Conservation (phyloP, 108 stramenopile genomes). For the Mediolabrus comicus region DNA sequence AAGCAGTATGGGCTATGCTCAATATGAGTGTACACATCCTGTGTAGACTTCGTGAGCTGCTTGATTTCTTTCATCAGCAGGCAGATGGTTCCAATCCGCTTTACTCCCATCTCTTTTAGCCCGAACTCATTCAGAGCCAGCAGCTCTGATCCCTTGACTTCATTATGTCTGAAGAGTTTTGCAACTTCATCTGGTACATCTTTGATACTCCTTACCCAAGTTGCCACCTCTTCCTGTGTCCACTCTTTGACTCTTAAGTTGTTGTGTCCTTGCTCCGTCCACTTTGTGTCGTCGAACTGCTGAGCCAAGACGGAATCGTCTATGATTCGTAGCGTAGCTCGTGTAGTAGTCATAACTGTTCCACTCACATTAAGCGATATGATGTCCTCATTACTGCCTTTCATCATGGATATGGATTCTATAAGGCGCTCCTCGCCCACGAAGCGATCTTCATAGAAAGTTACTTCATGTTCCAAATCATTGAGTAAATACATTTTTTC, state of each 20-base stretch:
- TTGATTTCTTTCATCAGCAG: constrained; percentile 10
- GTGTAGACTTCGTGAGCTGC: background rate
- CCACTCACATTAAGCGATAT: background rate
- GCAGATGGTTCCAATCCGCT: constrained; percentile 8
- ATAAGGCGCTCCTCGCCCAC: background rate
- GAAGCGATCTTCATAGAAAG: constrained; percentile 8
- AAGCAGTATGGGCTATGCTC: too few relatives aligned
- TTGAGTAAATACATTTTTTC: background rate
- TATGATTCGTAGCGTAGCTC: background rate
- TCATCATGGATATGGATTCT: background rate
- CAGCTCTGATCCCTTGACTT: constrained; percentile 9
- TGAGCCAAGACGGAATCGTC: background rate
- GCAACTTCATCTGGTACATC: background rate
- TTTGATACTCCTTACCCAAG: constrained; percentile 3
- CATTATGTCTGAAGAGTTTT: background rate
- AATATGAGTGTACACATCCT: background rate
- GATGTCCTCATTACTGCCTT: background rate
- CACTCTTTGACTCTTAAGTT: constrained; percentile 8
- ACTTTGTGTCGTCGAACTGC: too few relatives aligned
- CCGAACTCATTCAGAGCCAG: constrained; percentile 10
- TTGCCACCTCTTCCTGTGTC: constrained; percentile 18
- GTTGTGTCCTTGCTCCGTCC: background rate
- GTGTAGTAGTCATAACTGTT: background rate
- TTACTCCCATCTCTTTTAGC: constrained; percentile 12
- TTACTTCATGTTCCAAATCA: background rate